phyloP scores from a whole-genome alignment of 1,139 yeast genomes.

The Keqinozyma sinolaborantium region DNA sequence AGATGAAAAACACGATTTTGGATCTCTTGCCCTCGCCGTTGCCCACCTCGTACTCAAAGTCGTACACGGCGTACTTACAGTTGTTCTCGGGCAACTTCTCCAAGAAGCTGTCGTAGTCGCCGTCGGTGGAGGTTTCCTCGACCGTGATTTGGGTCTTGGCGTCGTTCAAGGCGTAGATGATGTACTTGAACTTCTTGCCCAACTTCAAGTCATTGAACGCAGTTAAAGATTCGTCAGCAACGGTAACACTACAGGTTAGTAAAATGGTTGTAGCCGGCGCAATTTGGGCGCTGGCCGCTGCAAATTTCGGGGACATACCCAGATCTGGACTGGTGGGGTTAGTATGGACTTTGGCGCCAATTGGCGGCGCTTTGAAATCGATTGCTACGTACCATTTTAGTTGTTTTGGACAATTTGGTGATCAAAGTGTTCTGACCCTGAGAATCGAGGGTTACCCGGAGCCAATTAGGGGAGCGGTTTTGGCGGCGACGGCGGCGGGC shows the following conservation, averaged over 20 bases:
- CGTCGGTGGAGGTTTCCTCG: conserved; percentile 72
- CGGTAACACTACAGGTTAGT: conserved; percentile 66
- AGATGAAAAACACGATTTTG: conserved; percentile 87
- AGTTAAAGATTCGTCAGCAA: conserved; percentile 88
- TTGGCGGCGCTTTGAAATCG: no score
- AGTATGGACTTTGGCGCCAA: no score
- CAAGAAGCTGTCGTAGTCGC: conserved; percentile 78
- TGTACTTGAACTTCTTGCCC: conserved; percentile 84
- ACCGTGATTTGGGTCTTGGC: conserved; percentile 88
- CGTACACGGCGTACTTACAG: conserved; percentile 95
- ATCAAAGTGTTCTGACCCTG: not conserved
- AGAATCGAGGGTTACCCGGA: not conserved
- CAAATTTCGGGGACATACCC: conserved; percentile 45
- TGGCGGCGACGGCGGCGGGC: no score
- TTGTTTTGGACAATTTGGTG: not conserved
- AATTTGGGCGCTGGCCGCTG: not conserved
- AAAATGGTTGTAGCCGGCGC: conserved; percentile 2
- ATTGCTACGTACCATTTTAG: not conserved
- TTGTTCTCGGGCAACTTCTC: conserved; percentile 92
- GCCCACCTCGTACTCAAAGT: conserved; percentile 88
- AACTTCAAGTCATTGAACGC: conserved; percentile 95
- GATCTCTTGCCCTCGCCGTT: conserved; percentile 94
- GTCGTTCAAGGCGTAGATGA: conserved; percentile 78
- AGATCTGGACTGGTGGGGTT: conserved; percentile 57
- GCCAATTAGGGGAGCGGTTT: no score